These are phyloP conservation scores for Dioscorea alata DNA, from an alignment of 106 monocot genomes.

Conservation along the genomic window DNA sequence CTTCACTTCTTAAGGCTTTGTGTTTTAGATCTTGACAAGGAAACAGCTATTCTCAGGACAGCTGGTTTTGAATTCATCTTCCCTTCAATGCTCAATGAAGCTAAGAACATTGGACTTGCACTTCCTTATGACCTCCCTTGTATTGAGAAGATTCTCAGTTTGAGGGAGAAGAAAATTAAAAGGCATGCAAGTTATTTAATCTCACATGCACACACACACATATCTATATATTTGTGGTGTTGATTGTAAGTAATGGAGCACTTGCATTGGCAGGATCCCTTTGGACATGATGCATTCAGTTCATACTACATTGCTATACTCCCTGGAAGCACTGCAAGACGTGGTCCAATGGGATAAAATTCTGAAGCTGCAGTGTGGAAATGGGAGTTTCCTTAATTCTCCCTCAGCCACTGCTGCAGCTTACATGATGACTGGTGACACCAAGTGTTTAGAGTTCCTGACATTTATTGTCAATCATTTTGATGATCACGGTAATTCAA, in stretches of 20 bases:
- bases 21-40: conserved; percentile 53
- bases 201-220: not conserved
- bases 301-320: conserved; percentile 79
- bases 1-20: conserved; percentile 45
- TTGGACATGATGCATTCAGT: conserved; percentile 68
- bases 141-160: conserved; percentile 41
- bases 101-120: conserved; percentile 37
- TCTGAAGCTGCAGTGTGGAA: conserved; percentile 42
- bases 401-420: conserved; percentile 82
- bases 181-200: conserved; percentile 60
- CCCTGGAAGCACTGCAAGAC: conserved; percentile 70
- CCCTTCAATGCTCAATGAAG: conserved; percentile 68
- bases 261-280: conserved; percentile 49
- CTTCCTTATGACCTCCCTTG: conserved; percentile 53
- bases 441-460: conserved; percentile 61
- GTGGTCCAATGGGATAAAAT: conserved; percentile 64
- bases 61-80: conserved; percentile 82
- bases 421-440: conserved; percentile 49
- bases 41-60: conserved; percentile 54
- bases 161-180: conserved; percentile 32
- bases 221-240: not conserved
- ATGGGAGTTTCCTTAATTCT: conserved; percentile 88
- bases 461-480: conserved; percentile 37
- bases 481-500: conserved; percentile 57
- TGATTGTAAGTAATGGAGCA: not conserved